Evolutionary conservation across 1,139 yeast genomes (phyloP), one percentile per base, ranked within the genome.

Genomic region (Zygosaccharomyces pseudobailii): DNA sequence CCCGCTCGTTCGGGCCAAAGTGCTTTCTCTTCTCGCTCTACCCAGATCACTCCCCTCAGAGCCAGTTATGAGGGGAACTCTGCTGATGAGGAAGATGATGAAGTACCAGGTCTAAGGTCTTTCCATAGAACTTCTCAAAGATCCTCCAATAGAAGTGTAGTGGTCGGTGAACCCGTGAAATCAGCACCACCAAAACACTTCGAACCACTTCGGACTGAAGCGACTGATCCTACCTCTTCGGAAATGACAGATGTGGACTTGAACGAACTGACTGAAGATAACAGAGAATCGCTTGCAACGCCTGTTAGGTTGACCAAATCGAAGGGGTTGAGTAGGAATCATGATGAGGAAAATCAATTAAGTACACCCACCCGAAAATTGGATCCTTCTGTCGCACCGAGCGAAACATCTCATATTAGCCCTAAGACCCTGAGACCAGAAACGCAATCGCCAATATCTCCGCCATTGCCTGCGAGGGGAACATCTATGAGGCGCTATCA

Each of bases 391-490:
- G 13, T 19, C 13, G 33, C 13, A 19, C 17, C 19, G 4, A 30
- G 33, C 33, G 33, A n/a, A 4, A n/a, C 21, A n/a, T 25, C 33
- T 10, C 23, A 37, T 37, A 5, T 37, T 21, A 37, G 31, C 10
- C 41, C 34, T 7, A 28, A 20, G 5, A 28, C 22, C 8, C 7
- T 30, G 17, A 38, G 41, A 27, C 25, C 41, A 8, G 34, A 38
- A n/a, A 38, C 41, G 17, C 49, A 48, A 28, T 48, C 51, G 13
- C 41, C 48, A 3, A 24, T 41, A 19, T 40, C 45, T 20, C 60
- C 62, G 21, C 47, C 40, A 17, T 41, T 55, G 22, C 59, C 62
- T 9, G 48, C 57, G 10, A 49, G 49, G 35, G 45, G 42, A 10
- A 30, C 34, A 9, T 38, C 40, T 23, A 37, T 42, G 27, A 53